These are phyloP conservation scores for Oryza officinalis DNA, from an alignment of 176 grass and related monocot genomes.

Conservation along the genomic window DNA sequence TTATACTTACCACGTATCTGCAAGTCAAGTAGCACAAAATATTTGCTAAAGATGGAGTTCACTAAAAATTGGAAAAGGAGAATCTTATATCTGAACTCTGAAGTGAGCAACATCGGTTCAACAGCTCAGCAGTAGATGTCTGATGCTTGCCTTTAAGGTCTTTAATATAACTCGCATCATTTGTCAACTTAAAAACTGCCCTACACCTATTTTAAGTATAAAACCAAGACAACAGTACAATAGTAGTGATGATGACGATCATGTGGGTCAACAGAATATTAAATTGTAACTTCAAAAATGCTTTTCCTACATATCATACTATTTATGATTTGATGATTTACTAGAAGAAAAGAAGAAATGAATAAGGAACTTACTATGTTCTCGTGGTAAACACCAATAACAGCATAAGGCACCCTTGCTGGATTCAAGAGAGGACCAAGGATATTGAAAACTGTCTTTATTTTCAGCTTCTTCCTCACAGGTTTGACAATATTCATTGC, in stretches of 20 bases:
- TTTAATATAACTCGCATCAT: not conserved
- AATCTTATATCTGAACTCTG: not conserved
- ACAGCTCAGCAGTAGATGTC: not conserved
- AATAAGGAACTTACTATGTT: slow-evolving; percentile 72
- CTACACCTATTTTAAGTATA: not conserved
- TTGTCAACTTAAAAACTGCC: not conserved
- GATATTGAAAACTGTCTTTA: slow-evolving; percentile 98
- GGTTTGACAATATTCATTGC: slow-evolving; percentile 96
- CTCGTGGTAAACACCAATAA: slow-evolving; percentile 96
- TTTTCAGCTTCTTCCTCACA: slow-evolving; percentile 88
- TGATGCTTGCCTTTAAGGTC: not conserved
- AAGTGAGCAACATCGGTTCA: not conserved
- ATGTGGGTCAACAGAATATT: not conserved
- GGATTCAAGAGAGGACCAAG: slow-evolving; percentile 96
- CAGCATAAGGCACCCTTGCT: slow-evolving; percentile 82
- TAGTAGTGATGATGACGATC: not conserved
- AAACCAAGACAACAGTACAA: not conserved
- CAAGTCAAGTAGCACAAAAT: not conserved
- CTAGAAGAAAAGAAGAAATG: slow-evolving; percentile 9
- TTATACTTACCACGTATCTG: not conserved
- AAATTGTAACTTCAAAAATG: not conserved
- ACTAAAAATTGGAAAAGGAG: not conserved
- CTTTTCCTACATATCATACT: not conserved
- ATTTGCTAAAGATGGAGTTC: not conserved
- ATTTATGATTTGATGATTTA: slow-evolving; percentile 10